A percentile compares a stretch with the other conserved stretches of the same genome.
Evolutionary conservation across 805 yeast genomes (phyloP).

Genomic region (Candida pini): DNA sequence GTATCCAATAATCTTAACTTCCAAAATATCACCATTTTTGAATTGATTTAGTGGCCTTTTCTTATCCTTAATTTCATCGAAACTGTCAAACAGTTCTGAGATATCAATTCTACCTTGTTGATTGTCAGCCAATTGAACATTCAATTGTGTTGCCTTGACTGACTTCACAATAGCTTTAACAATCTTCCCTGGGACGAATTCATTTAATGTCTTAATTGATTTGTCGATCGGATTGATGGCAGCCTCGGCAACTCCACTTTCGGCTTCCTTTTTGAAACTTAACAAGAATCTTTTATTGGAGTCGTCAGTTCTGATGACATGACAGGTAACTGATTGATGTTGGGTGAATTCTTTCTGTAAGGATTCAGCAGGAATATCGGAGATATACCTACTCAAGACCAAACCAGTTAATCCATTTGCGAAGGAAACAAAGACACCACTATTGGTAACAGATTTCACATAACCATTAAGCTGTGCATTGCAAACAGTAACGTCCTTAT

Average conservation of each 20-base stretch:
- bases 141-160: conserved; percentile 67
- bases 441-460: conserved; percentile 68
- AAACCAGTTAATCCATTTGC: conserved; percentile 78
- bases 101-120: conserved; percentile 75
- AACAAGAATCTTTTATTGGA: conserved; percentile 67
- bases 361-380: conserved; percentile 47
- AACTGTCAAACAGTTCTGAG: conserved; percentile 56
- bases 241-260: conserved; percentile 20
- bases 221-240: conserved; percentile 58
- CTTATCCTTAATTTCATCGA: conserved; percentile 49
- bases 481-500: conserved; percentile 51
- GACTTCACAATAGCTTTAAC: conserved; percentile 58
- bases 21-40: conserved; percentile 50
- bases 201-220: conserved; percentile 40
- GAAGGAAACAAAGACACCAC: conserved; percentile 81
- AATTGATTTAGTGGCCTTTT: conserved; percentile 55
- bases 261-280: conserved; percentile 45
- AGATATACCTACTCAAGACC: conserved; percentile 68
- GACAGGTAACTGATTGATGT: conserved; percentile 68
- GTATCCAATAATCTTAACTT: conserved; percentile 68
- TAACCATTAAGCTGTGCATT: conserved; percentile 58
- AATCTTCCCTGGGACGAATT: conserved; percentile 52
- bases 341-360: conserved; percentile 48
- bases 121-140: conserved; percentile 71
- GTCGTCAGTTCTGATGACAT: conserved; percentile 62